These are phyloP conservation scores for Pavlovales sp. DNA, from an alignment of 208 protist genomes.

Conservation along the genomic window DNA sequence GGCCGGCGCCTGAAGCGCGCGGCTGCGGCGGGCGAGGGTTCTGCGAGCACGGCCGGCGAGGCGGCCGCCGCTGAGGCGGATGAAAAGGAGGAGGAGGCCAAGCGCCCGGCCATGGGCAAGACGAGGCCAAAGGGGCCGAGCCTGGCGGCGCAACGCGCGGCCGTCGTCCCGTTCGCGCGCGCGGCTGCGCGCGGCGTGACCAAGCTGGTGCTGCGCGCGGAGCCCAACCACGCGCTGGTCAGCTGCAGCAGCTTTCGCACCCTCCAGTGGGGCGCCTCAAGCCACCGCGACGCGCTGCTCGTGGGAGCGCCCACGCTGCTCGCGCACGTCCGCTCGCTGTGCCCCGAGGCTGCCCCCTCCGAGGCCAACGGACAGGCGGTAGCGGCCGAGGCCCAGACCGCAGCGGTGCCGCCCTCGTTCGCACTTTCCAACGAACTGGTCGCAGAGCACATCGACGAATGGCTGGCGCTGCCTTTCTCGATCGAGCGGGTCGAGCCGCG, in stretches of 20 bases:
- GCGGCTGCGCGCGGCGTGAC: background rate
- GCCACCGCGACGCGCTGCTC: conserved; percentile 2
- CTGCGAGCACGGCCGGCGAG: too few relatives aligned
- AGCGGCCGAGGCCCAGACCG: background rate
- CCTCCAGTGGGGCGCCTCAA: background rate
- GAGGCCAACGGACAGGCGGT: background rate
- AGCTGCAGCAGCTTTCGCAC: background rate
- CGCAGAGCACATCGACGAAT: background rate
- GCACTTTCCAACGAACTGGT: too few relatives aligned
- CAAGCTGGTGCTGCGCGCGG: background rate
- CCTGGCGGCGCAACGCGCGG: too few relatives aligned
- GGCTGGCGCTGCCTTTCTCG: background rate
- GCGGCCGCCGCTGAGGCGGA: too few relatives aligned
- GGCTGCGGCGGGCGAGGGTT: too few relatives aligned
- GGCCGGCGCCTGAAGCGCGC: too few relatives aligned
- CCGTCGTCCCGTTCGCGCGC: conserved; percentile 11
- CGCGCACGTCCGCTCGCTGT: background rate
- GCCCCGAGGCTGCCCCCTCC: background rate
- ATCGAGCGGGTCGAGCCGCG: background rate
- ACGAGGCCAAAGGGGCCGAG: too few relatives aligned
- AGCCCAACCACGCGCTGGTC: background rate
- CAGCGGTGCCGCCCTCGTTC: too few relatives aligned
- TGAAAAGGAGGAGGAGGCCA: too few relatives aligned
- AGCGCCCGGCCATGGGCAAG: too few relatives aligned
- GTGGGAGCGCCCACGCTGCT: background rate